These are phyloP conservation scores for Phaeomoniella chlamydospora DNA, from an alignment of 2,329 filamentous ascomycete species.

Conservation along the genomic window DNA sequence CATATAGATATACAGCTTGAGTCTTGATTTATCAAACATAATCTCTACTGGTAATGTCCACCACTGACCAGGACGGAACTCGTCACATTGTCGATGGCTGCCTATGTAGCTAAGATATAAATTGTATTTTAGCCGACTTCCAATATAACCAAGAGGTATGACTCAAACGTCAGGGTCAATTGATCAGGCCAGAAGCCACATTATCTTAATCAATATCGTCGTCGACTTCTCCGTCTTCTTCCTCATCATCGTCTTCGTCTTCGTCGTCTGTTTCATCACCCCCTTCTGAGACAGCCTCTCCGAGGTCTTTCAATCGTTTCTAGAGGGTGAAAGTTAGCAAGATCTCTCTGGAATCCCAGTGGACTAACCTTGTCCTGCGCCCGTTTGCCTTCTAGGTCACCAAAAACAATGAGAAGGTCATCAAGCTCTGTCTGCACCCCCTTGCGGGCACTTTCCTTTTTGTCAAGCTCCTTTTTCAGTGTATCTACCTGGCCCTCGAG, in stretches of 20 bases:
- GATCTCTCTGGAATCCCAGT: slow-evolving; percentile 7
- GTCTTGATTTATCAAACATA: no score
- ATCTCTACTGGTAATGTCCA: no score
- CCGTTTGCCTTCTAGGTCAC: slow-evolving; percentile 64
- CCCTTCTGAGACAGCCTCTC: slow-evolving; percentile 60
- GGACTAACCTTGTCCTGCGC: slow-evolving; percentile 43
- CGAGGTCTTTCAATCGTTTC: slow-evolving; percentile 49
- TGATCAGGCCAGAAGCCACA: no score
- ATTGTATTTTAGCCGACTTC: no score
- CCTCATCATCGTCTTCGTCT: slow-evolving; percentile 39
- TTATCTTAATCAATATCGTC: no score
- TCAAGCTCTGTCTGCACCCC: slow-evolving; percentile 60
- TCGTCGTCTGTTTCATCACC: slow-evolving; percentile 52
- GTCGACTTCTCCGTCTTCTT: no score
- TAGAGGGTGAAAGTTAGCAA: slow-evolving; percentile 26
- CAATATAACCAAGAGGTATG: no score
- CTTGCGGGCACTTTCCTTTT: slow-evolving; percentile 49
- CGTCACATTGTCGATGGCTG: no score
- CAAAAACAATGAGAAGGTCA: slow-evolving; percentile 68
- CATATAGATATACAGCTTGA: no score
- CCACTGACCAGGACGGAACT: no score
- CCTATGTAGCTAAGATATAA: no score
- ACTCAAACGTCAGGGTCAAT: no score
- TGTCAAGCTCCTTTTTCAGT: slow-evolving; percentile 12
- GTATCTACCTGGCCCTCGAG: slow-evolving; percentile 14